These are phyloP conservation scores for Aspergillus fumigatiaffinis DNA, from an alignment of 2,329 filamentous ascomycete species.

Conservation along the genomic window DNA sequence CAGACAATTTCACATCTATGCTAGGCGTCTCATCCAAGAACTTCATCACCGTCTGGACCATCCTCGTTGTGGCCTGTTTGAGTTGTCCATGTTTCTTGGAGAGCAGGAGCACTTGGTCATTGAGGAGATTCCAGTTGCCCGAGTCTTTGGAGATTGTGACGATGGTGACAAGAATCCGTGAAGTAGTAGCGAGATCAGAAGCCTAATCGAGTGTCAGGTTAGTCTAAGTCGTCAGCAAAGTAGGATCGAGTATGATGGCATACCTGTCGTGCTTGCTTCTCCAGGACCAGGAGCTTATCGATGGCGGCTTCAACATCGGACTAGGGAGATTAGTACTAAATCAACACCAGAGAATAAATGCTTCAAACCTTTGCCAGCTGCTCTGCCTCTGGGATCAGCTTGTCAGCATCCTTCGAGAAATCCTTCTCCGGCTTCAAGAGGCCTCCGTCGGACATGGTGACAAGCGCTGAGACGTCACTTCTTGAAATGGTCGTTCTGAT, in stretches of 20 bases:
- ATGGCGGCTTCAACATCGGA: constrained; percentile 77
- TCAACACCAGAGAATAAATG: not conserved
- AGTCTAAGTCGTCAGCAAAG: not conserved
- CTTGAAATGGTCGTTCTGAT: constrained; percentile 6
- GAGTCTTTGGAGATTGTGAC: constrained; percentile 92
- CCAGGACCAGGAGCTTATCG: constrained; percentile 84
- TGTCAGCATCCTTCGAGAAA: constrained; percentile 94
- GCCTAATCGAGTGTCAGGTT: constrained; percentile 53
- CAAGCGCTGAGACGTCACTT: constrained; percentile 17
- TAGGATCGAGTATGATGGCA: constrained; percentile 20
- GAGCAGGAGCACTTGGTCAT: constrained; percentile 90
- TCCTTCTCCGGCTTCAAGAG: constrained; percentile 95
- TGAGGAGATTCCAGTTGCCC: constrained; percentile 89
- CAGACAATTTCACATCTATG: constrained; percentile 80
- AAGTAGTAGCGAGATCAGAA: constrained; percentile 93
- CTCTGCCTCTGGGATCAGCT: constrained; percentile 85
- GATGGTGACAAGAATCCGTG: constrained; percentile 78
- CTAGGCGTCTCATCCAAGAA: constrained; percentile 85
- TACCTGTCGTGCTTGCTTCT: constrained; percentile 97
- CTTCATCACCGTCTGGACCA: constrained; percentile 94
- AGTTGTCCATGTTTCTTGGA: constrained; percentile 99
- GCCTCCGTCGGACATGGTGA: constrained; percentile 73
- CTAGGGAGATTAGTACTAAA: constrained; percentile 20
- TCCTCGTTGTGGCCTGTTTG: constrained; percentile 97
- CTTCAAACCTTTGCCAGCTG: constrained; percentile 72